These are phyloP conservation scores for Lagenidium giganteum DNA, from an alignment of 352 stramenopile genomes.

Conservation along the genomic window DNA sequence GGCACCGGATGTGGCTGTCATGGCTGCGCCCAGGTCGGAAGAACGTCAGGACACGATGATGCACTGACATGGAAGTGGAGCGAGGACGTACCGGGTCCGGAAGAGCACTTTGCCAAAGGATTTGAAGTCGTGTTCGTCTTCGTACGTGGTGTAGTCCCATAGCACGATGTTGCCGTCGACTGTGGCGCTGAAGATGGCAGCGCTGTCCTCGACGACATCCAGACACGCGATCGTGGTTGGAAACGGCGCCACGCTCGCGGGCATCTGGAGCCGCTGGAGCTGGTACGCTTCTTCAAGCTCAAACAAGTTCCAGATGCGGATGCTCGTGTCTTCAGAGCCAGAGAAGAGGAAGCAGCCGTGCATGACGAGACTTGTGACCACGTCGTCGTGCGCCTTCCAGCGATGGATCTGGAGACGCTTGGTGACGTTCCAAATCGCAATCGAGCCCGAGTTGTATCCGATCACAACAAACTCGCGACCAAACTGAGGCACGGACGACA, in stretches of 20 bases:
- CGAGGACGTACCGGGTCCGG: conserved; percentile 26
- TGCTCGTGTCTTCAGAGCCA: conserved; percentile 52
- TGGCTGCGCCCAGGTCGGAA: not conserved
- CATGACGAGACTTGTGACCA: conserved; percentile 38
- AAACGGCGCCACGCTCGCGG: conserved; percentile 27
- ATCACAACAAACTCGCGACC: conserved; percentile 51
- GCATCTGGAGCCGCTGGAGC: conserved; percentile 37
- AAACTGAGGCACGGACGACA: conserved; percentile 9
- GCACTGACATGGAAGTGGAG: too few relatives aligned
- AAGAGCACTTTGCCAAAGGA: conserved; percentile 41
- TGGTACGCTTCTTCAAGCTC: conserved; percentile 43
- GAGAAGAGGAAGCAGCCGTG: conserved; percentile 79
- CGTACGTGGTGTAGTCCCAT: conserved; percentile 51
- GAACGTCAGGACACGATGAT: too few relatives aligned
- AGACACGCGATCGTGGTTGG: too few relatives aligned
- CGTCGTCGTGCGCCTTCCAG: conserved; percentile 51
- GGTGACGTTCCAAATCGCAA: conserved; percentile 55
- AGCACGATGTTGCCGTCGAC: conserved; percentile 50
- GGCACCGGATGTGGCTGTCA: conserved; percentile 9
- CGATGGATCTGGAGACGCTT: conserved; percentile 33
- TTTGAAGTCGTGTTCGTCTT: conserved; percentile 33
- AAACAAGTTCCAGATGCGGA: conserved; percentile 70
- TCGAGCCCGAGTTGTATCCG: conserved; percentile 43
- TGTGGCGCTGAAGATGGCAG: conserved; percentile 37
- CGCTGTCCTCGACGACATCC: conserved; percentile 28